Evolutionary conservation across 1,284 basidiomycete genomes (phyloP).

Genomic region (Marasmius oreades): DNA sequence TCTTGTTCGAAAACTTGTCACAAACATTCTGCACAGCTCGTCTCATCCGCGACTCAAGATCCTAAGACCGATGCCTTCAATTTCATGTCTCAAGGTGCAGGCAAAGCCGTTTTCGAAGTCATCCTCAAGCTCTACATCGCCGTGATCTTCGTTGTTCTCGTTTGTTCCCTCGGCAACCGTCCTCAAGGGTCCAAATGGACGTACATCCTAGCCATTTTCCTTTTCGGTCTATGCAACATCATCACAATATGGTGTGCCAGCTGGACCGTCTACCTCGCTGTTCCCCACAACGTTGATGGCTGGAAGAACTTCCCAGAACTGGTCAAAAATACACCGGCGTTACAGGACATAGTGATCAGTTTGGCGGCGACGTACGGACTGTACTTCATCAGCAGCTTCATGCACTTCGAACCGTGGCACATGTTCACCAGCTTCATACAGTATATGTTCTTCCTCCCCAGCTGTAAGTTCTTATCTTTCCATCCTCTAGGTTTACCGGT

Average conservation of each 20-base stretch:
- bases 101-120: conserved; percentile 74
- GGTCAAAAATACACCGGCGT: conserved; percentile 53
- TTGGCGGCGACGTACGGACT: conserved; percentile 85
- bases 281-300: conserved; percentile 67
- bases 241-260: conserved; percentile 87
- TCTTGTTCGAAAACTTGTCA: conserved; percentile 12
- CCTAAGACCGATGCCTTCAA: conserved; percentile 69
- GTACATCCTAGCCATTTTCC: conserved; percentile 69
- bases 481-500: background rate
- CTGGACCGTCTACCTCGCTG: conserved; percentile 82
- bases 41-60: conserved; percentile 69
- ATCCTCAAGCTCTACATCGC: conserved; percentile 83
- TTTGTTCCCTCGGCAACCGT: conserved; percentile 58
- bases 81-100: conserved; percentile 69
- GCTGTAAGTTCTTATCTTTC: conserved; percentile 43
- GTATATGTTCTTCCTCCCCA: conserved; percentile 79
- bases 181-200: conserved; percentile 77
- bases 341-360: conserved; percentile 80
- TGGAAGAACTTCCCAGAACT: conserved; percentile 75
- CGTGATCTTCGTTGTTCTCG: conserved; percentile 69
- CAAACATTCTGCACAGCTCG: conserved; percentile 43
- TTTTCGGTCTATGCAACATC: conserved; percentile 73
- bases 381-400: conserved; percentile 82
- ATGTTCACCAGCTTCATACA: conserved; percentile 90
- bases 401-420: conserved; percentile 92